A percentile compares a stretch with the other conserved stretches of the same genome.
Conservation (phyloP, 2,329 filamentous ascomycete genomes). For the Fusarium falciforme region DNA sequence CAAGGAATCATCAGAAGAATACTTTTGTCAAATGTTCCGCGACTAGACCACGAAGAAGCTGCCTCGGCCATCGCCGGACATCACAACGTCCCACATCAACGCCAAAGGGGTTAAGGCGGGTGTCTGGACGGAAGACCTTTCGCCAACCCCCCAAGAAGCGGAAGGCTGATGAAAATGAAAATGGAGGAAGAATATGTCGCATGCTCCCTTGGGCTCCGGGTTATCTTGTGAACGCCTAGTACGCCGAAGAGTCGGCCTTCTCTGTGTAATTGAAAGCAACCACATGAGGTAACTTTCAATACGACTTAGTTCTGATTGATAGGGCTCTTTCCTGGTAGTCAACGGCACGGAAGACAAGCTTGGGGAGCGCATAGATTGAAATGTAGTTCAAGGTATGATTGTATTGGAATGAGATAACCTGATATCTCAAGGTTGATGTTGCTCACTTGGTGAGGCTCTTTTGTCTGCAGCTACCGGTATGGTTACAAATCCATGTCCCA, state of each 20-base stretch:
- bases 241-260: no score
- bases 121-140: background rate
- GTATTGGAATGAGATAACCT: background rate
- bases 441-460: slow-evolving; percentile 6
- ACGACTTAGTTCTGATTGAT: background rate
- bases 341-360: background rate
- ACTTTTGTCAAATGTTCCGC: background rate
- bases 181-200: no score
- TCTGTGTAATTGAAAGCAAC: background rate
- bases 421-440: slow-evolving; percentile 14
- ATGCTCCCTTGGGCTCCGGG: no score
- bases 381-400: background rate
- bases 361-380: background rate
- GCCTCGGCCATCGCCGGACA: background rate
- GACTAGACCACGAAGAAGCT: background rate
- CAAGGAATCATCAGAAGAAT: background rate
- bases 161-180: no score
- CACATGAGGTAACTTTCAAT: background rate
- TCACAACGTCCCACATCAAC: background rate
- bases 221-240: no score
- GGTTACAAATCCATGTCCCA: slow-evolving; percentile 12
- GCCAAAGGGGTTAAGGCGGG: background rate
- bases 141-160: no score
- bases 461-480: slow-evolving; percentile 33
- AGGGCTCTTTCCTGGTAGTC: background rate